phyloP scores from a whole-genome alignment of 768 basidiomycete species.

The Boletales sp. region DNA sequence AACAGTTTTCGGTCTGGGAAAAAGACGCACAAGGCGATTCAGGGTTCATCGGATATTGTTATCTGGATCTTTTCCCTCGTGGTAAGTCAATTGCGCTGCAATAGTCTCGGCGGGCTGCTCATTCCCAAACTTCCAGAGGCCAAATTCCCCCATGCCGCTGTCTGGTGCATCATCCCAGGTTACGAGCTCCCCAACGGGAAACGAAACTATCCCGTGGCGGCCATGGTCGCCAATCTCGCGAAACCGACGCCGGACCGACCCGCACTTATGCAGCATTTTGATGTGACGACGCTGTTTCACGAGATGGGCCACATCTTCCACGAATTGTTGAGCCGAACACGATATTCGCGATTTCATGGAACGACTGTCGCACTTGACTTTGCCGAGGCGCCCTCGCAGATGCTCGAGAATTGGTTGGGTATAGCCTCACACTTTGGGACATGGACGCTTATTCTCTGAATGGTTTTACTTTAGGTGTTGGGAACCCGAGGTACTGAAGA shows the following conservation, averaged over 20 bases:
- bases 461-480: constrained; percentile 53
- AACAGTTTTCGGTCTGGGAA: constrained; percentile 84
- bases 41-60: constrained; percentile 80
- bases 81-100: constrained; percentile 34
- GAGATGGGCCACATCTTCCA: constrained; percentile 83
- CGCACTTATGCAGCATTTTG: constrained; percentile 82
- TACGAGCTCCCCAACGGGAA: constrained; percentile 53
- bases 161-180: constrained; percentile 73
- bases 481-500: constrained; percentile 72
- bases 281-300: constrained; percentile 90
- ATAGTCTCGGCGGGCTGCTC: neutral
- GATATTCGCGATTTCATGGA: constrained; percentile 80
- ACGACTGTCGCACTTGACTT: constrained; percentile 78
- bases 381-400: constrained; percentile 90
- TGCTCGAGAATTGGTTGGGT: constrained; percentile 82
- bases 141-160: constrained; percentile 86
- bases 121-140: constrained; percentile 39
- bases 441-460: neutral
- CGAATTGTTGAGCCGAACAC: constrained; percentile 64
- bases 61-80: constrained; percentile 85
- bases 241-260: constrained; percentile 80
- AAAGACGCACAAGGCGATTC: constrained; percentile 65
- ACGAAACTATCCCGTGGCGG: constrained; percentile 68
- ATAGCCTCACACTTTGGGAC: neutral
- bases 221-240: constrained; percentile 90